Base-by-base conservation (phyloP, 1,139 yeast species). In the Saccharomyces hybrid region DNA sequence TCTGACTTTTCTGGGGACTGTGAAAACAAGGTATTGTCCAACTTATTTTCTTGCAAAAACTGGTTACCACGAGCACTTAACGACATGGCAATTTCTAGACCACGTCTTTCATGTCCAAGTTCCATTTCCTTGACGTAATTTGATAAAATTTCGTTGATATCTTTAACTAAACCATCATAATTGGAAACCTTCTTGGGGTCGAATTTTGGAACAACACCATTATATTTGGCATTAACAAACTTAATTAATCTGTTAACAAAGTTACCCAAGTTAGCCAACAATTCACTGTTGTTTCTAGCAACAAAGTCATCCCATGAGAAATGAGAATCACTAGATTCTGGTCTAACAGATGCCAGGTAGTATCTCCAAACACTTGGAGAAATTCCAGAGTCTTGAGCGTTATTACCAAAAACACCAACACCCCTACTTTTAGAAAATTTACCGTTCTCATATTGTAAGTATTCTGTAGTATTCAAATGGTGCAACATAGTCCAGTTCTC, bases 271-370 rank as follows among this genome's bases (percentile, higher is more conserved):
- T 95, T 95, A 53, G 98, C 96, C 71, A 93, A 79, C 67, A 93
- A 77, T 74, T 95, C 99, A 61, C 86, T 82, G 76, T 93, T 93
- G 72, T 93, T 93, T 73, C 90, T 88, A 53, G 95, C 80, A 60
- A 90, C 97, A 72, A 93, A 91, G 69, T 93, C 98, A 55, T 80
- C 81, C 99, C 99, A 93, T 2, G 98, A 90, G 73, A 93, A 93
- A 69, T 91, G 96, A 32, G 99, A 84, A 71, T 93, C 99, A 50
- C 95, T 84, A 50, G 90, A 78, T 76, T 93, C 99, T 28, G 99
- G 99, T 71, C 99, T 84, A 46, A 91, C 83, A 48, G 91, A 81
- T 2, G 96, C 85, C 70, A 93, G 79, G 73, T 93, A 95, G 73
- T 91, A 93, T 79, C 99, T 84, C 99, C 99, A 93, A 48, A 93